Evolutionary conservation across 345 rosid species (phyloP).

Genomic region (Citrus unshiu): DNA sequence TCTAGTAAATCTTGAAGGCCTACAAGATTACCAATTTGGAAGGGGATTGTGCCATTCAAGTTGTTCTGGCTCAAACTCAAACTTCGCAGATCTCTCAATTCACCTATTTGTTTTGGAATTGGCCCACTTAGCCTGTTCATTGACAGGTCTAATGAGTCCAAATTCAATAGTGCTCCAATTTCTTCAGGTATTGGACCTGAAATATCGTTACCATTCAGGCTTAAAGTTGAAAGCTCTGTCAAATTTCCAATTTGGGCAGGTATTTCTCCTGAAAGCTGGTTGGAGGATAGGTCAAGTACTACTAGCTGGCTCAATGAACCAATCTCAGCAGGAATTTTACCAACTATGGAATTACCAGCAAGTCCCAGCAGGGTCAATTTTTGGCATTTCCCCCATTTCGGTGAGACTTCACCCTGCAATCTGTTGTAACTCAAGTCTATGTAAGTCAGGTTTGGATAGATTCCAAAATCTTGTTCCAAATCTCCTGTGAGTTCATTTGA

Average conservation of each 20-base stretch:
- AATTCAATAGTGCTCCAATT: conserved; percentile 10
- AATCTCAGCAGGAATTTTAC: conserved; percentile 24
- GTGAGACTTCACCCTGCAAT: conserved; percentile 25
- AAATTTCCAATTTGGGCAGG: conserved; percentile 23
- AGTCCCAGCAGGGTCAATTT: conserved; percentile 11
- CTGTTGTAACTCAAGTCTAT: conserved; percentile 33
- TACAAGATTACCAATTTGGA: conserved; percentile 29
- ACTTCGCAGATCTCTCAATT: conserved; percentile 10
- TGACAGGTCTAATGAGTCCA: conserved; percentile 20
- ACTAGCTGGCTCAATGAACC: conserved; percentile 13
- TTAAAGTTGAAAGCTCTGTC: conserved; percentile 1
- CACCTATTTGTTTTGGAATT: conserved; percentile 26
- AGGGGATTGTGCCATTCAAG: conserved; percentile 14
- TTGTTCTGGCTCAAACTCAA: conserved; percentile 16
- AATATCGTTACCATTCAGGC: conserved; percentile 19
- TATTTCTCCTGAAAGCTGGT: conserved; percentile 21
- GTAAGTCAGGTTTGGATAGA: conserved; percentile 31
- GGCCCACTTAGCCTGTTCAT: conserved; percentile 24
- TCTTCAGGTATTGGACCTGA: conserved; percentile 18
- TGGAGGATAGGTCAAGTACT: conserved; percentile 23
- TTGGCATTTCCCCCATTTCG: conserved; percentile 26
- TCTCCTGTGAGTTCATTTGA: conserved; percentile 26
- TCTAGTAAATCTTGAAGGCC: conserved; percentile 29
- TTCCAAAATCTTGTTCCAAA: conserved; percentile 18
- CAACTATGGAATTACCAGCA: conserved; percentile 17